Conservation (phyloP, 768 basidiomycete genomes). For the Termitomyces sp. region DNA sequence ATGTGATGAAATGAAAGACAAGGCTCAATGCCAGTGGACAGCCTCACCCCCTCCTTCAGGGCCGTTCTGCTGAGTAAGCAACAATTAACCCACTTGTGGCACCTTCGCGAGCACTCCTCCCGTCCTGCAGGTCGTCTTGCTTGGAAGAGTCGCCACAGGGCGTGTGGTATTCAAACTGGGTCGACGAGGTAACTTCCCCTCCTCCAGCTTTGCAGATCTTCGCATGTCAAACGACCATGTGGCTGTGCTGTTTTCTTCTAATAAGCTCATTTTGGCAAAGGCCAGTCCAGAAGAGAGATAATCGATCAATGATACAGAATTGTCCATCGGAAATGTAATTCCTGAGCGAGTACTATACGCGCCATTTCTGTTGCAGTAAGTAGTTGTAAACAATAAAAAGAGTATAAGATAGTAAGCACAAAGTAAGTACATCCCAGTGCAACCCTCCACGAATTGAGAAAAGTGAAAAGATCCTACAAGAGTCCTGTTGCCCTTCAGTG, state of each 20-base stretch:
- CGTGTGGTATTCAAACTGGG: too few species aligned
- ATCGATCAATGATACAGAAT: not conserved
- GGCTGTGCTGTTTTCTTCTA: too few species aligned
- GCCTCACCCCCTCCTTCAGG: constrained; percentile 11
- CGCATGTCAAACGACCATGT: too few species aligned
- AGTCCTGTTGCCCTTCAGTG: constrained; percentile 4
- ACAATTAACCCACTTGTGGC: not conserved
- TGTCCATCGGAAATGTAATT: too few species aligned
- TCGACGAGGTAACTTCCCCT: too few species aligned
- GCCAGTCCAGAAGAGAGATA: too few species aligned
- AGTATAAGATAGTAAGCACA: constrained; percentile 8
- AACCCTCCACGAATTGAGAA: not conserved
- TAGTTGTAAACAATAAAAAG: constrained; percentile 3
- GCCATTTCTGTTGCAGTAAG: not conserved
- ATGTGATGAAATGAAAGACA: constrained; percentile 10
- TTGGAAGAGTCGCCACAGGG: too few species aligned
- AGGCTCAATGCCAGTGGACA: constrained; percentile 9
- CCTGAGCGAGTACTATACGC: not conserved
- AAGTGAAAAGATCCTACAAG: not conserved
- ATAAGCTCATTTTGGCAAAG: too few species aligned
- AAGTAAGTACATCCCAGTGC: constrained; percentile 2
- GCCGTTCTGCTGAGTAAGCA: constrained; percentile 15
- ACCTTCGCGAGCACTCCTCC: not conserved
- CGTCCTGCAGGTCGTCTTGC: too few species aligned
- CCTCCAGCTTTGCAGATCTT: too few species aligned